Conservation (phyloP, 495 filamentous ascomycete genomes). For the Neurospora sp. region DNA sequence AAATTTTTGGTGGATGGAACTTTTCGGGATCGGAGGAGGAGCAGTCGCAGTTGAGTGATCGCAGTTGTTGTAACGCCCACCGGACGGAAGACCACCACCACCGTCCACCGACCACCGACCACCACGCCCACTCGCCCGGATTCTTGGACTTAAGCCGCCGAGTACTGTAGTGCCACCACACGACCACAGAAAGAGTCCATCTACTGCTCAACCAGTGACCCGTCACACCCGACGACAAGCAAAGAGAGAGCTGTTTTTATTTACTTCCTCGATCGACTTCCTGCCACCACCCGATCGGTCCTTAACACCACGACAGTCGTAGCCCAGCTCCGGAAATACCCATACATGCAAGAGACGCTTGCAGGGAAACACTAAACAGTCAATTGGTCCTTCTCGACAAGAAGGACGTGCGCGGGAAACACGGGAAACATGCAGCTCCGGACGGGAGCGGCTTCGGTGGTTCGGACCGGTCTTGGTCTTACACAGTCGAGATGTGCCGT, state of each 20-base stretch:
- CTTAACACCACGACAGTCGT: not conserved
- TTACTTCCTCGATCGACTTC: not conserved
- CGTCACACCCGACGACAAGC: not conserved
- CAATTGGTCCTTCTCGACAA: constrained; percentile 18
- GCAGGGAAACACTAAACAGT: constrained; percentile 2
- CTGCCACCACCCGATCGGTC: not conserved
- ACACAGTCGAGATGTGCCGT: constrained; percentile 17
- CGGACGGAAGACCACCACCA: not conserved
- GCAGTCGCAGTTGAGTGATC: not conserved
- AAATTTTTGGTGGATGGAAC: constrained; percentile 16
- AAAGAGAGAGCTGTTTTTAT: not conserved
- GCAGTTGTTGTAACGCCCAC: not conserved
- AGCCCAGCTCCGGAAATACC: not conserved
- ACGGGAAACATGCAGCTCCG: constrained; percentile 30
- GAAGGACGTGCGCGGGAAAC: constrained; percentile 11
- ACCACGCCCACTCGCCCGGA: not conserved
- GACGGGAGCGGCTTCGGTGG: constrained; percentile 24
- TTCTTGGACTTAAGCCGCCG: not conserved
- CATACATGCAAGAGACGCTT: constrained; percentile 1
- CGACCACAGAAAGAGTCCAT: not conserved
- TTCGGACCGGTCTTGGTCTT: constrained; percentile 11
- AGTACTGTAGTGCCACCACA: not conserved
- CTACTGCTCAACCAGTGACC: not conserved
- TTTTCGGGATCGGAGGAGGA: constrained; percentile 17
- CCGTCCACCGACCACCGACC: not conserved